phyloP scores from a whole-genome alignment of 2,329 filamentous ascomycete genomes.

The Penicillium sp. region DNA sequence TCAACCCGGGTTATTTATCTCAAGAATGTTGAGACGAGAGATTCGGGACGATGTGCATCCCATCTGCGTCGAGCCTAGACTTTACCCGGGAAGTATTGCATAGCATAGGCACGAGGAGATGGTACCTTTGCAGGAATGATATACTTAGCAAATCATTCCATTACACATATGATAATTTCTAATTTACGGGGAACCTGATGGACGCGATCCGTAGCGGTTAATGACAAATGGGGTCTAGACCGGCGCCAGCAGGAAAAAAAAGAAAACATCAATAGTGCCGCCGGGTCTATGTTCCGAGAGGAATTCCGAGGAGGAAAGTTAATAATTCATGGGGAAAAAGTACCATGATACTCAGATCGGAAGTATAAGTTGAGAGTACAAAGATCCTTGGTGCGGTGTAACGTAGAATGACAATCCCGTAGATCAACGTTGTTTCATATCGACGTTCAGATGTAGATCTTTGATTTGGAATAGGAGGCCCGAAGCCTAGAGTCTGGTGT shows the following conservation, averaged over 20 bases:
- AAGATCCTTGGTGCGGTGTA: not conserved
- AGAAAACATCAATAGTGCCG: constrained; percentile 2
- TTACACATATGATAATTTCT: not conserved
- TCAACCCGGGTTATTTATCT: not conserved
- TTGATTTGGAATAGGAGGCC: not conserved
- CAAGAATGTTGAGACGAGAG: constrained; percentile 7
- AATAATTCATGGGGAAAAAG: not conserved
- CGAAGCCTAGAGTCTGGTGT: not conserved
- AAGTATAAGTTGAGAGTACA: not conserved
- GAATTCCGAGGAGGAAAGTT: not conserved
- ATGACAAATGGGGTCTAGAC: constrained; percentile 1
- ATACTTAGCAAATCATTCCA: not conserved
- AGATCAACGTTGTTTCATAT: not conserved
- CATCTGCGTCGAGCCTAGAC: not conserved
- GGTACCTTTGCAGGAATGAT: not conserved
- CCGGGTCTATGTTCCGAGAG: not conserved
- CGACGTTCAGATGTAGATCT: not conserved
- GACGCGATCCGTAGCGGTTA: not conserved
- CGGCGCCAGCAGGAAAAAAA: not conserved
- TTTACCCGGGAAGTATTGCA: not conserved
- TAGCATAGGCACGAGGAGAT: not conserved
- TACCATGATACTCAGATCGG: not conserved
- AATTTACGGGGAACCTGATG: not conserved
- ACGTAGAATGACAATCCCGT: not conserved
- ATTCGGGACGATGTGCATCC: not conserved